Base-by-base conservation (phyloP, 495 filamentous ascomycete species). In the Talaromyces proteolyticus region DNA sequence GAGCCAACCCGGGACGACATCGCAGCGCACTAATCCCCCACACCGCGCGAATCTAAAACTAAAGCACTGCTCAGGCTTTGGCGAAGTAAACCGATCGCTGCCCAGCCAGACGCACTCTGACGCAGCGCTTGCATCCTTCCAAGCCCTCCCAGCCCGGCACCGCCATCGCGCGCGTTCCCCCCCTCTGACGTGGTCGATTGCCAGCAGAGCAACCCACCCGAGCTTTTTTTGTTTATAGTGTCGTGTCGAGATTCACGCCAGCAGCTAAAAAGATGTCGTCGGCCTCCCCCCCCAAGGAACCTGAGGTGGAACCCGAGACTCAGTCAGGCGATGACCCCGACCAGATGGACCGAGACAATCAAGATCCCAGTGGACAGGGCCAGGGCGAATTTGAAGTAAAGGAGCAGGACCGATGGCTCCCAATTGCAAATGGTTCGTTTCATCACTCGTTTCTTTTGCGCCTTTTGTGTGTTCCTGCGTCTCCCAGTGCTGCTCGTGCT, bases 381-480 rank as follows among this genome's bases (percentile, higher is more conserved):
- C 71, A 77, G 66, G 78, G 79, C 76, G 93, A 97, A 74, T 95
- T 97, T 69, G 93, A 98, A 74, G 94, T 98, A 70, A 98, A 98
- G 77, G 93, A 98, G 72, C 93, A 98, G 71, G 93, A 98, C 74
- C 78, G 93, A 78, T 98, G 93, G 93, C 85, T 98, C 70, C 93
- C 93, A 72, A 98, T 98, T 83, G 93, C 93, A 75, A 98, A 98
- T 91, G 93, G 93, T 98, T 82, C 82, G 88, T 91, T 63, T 69
- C 68, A 63, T 69, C 70, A 67, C 66, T 68, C 70, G 65, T 76
- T 73, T 74, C 62, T 70, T 58, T 67, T 67, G 64, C 70, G 62
- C 76, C 69, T 77, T 79, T 79, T 79, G 74, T 72, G 68, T 71
- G 37, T 18, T 17, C 22, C 22, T 26, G 38, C 24, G 20, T 34